These are phyloP conservation scores for Pleurotus tuoliensis DNA, from an alignment of 768 basidiomycete species.

Conservation along the genomic window DNA sequence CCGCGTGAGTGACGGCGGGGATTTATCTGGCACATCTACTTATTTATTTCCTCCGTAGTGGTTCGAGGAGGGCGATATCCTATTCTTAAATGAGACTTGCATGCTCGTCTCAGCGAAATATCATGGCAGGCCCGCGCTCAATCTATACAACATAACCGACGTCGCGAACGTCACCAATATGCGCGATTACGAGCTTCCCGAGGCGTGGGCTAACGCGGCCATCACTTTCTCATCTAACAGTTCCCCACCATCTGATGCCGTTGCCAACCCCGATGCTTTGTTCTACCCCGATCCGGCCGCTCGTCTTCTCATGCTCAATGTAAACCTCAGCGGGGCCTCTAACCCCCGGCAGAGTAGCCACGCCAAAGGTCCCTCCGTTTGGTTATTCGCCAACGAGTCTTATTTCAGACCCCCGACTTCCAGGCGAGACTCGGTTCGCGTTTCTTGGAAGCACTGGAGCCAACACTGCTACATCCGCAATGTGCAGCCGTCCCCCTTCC, in stretches of 20 bases:
- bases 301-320: conserved; percentile 45
- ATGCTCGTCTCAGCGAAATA: conserved; percentile 39
- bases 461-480: conserved; percentile 46
- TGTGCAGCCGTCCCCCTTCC: conserved; percentile 24
- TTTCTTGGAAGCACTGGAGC: conserved; percentile 57
- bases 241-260: conserved; percentile 33
- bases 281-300: conserved; percentile 54
- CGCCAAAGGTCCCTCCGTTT: conserved; percentile 30
- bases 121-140: conserved; percentile 32
- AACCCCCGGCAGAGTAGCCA: background rate
- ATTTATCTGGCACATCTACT: background rate
- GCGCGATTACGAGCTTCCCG: conserved; percentile 56
- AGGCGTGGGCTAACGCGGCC: conserved; percentile 41
- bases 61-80: conserved; percentile 45
- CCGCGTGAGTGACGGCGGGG: conserved; percentile 27
- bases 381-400: conserved; percentile 52
- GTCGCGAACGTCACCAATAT: conserved; percentile 35
- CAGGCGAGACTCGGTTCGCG: conserved; percentile 37
- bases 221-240: conserved; percentile 48
- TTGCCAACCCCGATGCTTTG: conserved; percentile 38
- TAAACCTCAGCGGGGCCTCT: conserved; percentile 17
- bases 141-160: conserved; percentile 44
- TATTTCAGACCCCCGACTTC: conserved; percentile 40
- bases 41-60: conserved; percentile 29
- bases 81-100: conserved; percentile 39